Evolutionary conservation across 805 yeast species (phyloP).

Genomic region (Teunomyces cretensis): DNA sequence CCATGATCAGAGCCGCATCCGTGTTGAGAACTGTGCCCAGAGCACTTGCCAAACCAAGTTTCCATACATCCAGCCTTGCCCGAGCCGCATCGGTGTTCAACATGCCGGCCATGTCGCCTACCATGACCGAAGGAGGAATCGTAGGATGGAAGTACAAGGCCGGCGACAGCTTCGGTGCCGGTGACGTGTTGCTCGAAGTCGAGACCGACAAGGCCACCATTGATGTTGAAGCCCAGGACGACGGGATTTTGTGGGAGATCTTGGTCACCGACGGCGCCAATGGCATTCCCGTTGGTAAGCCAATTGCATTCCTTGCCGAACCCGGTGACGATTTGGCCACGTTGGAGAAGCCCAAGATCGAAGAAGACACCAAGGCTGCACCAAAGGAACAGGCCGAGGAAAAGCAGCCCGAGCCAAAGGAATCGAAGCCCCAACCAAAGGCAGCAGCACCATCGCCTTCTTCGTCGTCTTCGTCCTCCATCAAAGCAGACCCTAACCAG

Average conservation of each 20-base stretch:
- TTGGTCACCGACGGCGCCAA: conserved; percentile 68
- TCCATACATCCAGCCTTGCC: conserved; percentile 28
- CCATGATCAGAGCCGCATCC: conserved; percentile 11
- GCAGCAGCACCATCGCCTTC: conserved; percentile 5
- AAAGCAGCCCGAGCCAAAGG: conserved; percentile 7
- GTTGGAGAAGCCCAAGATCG: conserved; percentile 57
- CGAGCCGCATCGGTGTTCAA: conserved; percentile 53
- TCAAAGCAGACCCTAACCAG: conserved; percentile 64
- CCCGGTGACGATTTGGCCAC: conserved; percentile 75
- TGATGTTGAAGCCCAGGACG: conserved; percentile 87
- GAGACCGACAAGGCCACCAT: conserved; percentile 85
- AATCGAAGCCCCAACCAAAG: conserved; percentile 4
- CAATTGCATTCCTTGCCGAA: conserved; percentile 89
- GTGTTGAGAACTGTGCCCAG: conserved; percentile 19
- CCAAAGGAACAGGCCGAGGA: conserved; percentile 19
- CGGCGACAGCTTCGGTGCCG: conserved; percentile 70
- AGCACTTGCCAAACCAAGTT: conserved; percentile 15
- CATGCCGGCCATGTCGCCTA: conserved; percentile 99
- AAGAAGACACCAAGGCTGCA: conserved; percentile 21
- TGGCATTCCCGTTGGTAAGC: conserved; percentile 79
- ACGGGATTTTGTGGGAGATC: conserved; percentile 84
- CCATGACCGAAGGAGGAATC: conserved; percentile 95
- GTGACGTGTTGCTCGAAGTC: conserved; percentile 81
- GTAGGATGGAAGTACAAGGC: conserved; percentile 81
- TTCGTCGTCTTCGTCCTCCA: conserved; percentile 2